Conservation (phyloP, 306 rosid genomes). For the Prinsepia uniflora region DNA sequence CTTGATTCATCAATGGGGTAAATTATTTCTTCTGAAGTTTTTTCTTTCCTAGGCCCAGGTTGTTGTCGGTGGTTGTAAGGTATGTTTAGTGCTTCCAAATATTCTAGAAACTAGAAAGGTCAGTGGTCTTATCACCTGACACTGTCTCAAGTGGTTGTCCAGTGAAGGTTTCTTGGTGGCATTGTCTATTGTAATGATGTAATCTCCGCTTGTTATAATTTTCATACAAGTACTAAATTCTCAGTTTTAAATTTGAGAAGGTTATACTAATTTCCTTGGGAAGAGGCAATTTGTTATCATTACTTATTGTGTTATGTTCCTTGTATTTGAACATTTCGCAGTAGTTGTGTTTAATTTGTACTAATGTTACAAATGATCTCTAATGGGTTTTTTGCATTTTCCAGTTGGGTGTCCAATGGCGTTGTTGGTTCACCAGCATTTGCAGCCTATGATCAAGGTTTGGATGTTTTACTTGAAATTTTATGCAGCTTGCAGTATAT, state of each 20-base stretch:
- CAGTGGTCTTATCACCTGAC: too few relatives aligned
- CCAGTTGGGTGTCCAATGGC: slow-evolving; percentile 97
- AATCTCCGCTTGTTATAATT: neutral
- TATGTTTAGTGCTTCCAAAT: neutral
- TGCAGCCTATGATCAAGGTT: slow-evolving; percentile 97
- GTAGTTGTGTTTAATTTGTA: neutral
- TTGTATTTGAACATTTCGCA: neutral
- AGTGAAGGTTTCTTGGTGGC: neutral
- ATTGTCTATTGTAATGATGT: neutral
- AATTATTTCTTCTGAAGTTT: slow-evolving; percentile 26
- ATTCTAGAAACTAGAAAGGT: neutral
- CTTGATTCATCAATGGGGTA: slow-evolving; percentile 97
- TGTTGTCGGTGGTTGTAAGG: too few relatives aligned
- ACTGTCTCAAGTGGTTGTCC: neutral
- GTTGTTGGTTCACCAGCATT: slow-evolving; percentile 97
- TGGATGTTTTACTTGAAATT: slow-evolving; percentile 20
- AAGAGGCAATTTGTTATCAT: neutral
- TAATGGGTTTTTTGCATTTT: slow-evolving; percentile 12
- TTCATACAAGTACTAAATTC: neutral
- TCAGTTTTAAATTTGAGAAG: neutral
- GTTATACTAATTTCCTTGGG: neutral
- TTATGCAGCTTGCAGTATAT: slow-evolving; percentile 5
- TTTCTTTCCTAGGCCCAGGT: neutral
- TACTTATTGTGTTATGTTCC: neutral
- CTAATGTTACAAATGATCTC: neutral